A percentile compares a stretch with the other conserved stretches of the same genome.
Evolutionary conservation across 768 basidiomycete genomes (phyloP).

Genomic region (Pleurotus sapidus): DNA sequence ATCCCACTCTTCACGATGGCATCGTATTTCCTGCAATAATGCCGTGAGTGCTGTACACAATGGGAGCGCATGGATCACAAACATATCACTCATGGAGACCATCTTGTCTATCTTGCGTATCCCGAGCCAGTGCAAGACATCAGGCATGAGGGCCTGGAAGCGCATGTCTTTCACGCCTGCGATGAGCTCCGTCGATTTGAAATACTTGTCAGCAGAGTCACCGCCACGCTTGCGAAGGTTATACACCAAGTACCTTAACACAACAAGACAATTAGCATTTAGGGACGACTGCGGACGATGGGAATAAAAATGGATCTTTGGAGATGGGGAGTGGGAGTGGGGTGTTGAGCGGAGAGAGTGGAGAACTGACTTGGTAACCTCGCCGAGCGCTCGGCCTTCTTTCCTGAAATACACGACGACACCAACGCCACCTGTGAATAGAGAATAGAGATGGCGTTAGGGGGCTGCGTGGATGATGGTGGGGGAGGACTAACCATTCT

Average conservation of each 20-base stretch:
- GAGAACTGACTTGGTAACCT: slow-evolving; percentile 76
- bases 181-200: slow-evolving; percentile 89
- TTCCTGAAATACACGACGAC: slow-evolving; percentile 94
- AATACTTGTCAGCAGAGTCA: slow-evolving; percentile 91
- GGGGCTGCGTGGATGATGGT: neutral
- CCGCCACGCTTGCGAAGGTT: slow-evolving; percentile 95
- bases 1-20: slow-evolving; percentile 91
- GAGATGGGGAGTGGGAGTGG: too few relatives aligned
- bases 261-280: neutral
- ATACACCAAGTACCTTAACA: slow-evolving; percentile 81
- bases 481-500: slow-evolving; percentile 23
- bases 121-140: slow-evolving; percentile 93
- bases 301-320: too few relatives aligned
- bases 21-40: slow-evolving; percentile 75
- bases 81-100: slow-evolving; percentile 91
- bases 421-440: slow-evolving; percentile 74
- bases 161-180: slow-evolving; percentile 96
- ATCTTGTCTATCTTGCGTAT: slow-evolving; percentile 87
- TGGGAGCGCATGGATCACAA: slow-evolving; percentile 15
- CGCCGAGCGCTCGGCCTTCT: slow-evolving; percentile 90
- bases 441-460: neutral
- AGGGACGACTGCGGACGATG: too few relatives aligned
- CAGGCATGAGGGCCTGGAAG: slow-evolving; percentile 95
- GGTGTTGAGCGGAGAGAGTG: too few relatives aligned
- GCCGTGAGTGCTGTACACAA: neutral